A percentile compares a stretch with the other conserved stretches of the same genome.
Conservation (phyloP, 306 rosid species). For the Carpinus viminea region DNA sequence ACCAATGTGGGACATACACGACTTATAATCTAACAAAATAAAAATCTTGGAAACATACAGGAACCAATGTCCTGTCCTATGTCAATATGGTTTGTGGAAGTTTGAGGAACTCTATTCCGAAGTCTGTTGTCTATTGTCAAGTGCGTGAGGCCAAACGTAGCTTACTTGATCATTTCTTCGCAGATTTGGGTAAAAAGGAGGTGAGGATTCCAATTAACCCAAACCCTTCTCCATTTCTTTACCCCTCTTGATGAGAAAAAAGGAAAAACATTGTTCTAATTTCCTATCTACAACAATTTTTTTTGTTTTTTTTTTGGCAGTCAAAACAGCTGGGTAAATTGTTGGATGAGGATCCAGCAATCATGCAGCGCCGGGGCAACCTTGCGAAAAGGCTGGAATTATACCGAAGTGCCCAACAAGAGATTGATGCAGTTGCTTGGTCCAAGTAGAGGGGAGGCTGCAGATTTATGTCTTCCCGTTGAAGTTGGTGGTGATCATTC, state of each 20-base stretch:
- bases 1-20: too few species aligned
- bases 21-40: too few species aligned
- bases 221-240: neutral
- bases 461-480: constrained; percentile 8
- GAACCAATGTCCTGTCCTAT: constrained; percentile 71
- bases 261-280: neutral
- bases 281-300: neutral
- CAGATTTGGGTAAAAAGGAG: constrained; percentile 79
- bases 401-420: constrained; percentile 86
- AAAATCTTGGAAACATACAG: constrained; percentile 39
- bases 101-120: constrained; percentile 81
- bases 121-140: constrained; percentile 83
- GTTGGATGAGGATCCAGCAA: constrained; percentile 89
- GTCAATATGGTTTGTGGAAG: constrained; percentile 80
- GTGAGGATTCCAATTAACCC: constrained; percentile 28
- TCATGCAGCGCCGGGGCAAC: constrained; percentile 77
- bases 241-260: neutral
- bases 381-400: constrained; percentile 81
- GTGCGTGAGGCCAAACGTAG: constrained; percentile 88
- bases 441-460: constrained; percentile 56
- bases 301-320: constrained; percentile 30
- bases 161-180: constrained; percentile 79
- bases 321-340: constrained; percentile 59
- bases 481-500: constrained; percentile 8
- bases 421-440: constrained; percentile 90